phyloP scores from a whole-genome alignment of 2,329 filamentous ascomycete genomes.

The Diaporthe helianthi region DNA sequence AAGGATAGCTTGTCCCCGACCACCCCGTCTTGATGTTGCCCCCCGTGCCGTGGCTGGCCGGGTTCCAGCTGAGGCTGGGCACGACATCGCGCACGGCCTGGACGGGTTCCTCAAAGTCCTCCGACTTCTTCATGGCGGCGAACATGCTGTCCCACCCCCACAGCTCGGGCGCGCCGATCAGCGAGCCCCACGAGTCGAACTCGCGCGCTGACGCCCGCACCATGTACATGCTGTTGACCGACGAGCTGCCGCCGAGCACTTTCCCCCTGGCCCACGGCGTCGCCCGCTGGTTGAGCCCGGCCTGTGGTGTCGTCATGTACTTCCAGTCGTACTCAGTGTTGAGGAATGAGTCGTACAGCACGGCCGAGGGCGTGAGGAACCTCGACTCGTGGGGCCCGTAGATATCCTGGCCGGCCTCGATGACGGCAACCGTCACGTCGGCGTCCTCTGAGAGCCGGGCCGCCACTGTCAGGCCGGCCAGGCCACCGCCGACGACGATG shows the following conservation, averaged over 20 bases:
- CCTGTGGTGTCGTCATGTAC: conserved; percentile 19
- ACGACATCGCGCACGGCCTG: conserved; percentile 15
- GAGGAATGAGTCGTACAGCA: conserved; percentile 26
- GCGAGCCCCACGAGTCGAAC: conserved; percentile 26
- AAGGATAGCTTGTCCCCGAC: conserved; percentile 6
- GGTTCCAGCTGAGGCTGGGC: conserved; percentile 18
- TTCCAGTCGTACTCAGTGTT: conserved; percentile 29
- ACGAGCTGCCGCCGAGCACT: conserved; percentile 26
- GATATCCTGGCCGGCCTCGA: conserved; percentile 33
- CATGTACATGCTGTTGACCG: conserved; percentile 30
- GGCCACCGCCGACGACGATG: conserved; percentile 30
- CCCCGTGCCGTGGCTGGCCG: conserved; percentile 18
- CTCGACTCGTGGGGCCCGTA: conserved; percentile 31
- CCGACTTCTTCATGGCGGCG: conserved; percentile 28
- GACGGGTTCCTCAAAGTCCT: conserved; percentile 19
- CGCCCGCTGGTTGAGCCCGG: conserved; percentile 17
- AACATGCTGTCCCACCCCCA: conserved; percentile 28
- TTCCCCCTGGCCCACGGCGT: conserved; percentile 25
- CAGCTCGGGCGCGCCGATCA: conserved; percentile 7
- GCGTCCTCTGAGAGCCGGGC: conserved; percentile 40
- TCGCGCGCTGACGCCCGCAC: conserved; percentile 18
- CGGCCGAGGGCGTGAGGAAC: conserved; percentile 19
- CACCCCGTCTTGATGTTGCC: conserved; percentile 29
- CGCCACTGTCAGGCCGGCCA: conserved; percentile 39
- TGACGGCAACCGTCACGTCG: conserved; percentile 33